phyloP scores from a whole-genome alignment of 495 filamentous ascomycete genomes.

The Neurospora pannonica region DNA sequence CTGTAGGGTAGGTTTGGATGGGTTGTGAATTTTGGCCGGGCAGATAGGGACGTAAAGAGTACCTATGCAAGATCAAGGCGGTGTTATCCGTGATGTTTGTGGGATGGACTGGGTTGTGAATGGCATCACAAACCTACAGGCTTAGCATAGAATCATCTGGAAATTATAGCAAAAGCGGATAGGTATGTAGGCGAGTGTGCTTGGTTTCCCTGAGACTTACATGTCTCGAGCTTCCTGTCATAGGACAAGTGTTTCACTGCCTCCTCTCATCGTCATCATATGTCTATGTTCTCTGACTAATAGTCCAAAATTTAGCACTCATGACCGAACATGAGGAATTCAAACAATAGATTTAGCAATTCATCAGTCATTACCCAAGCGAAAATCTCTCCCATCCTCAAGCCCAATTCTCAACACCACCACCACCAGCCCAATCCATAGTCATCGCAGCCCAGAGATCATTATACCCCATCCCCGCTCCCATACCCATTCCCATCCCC shows the following conservation, averaged over 20 bases:
- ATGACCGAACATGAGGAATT: not conserved
- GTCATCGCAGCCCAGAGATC: slow-evolving; percentile 18
- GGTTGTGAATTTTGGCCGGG: not conserved
- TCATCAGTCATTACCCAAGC: not conserved
- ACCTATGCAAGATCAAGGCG: too few relatives aligned
- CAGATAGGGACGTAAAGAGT: too few relatives aligned
- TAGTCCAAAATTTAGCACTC: not conserved
- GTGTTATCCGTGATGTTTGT: too few relatives aligned
- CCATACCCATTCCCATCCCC: not conserved
- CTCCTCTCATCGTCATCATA: not conserved
- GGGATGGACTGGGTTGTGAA: too few relatives aligned
- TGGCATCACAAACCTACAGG: too few relatives aligned
- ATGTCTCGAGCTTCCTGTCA: not conserved
- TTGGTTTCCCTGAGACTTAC: not conserved
- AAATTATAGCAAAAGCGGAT: not conserved
- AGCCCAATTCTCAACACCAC: not conserved
- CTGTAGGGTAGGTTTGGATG: not conserved
- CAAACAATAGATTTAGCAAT: not conserved
- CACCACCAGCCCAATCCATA: slow-evolving; percentile 8
- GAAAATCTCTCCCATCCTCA: not conserved
- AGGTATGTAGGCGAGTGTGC: not conserved
- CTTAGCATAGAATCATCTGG: too few relatives aligned
- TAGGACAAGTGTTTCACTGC: not conserved
- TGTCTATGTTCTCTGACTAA: not conserved
- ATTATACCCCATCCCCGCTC: not conserved